Evolutionary conservation across 2,329 filamentous ascomycete genomes (phyloP).

Genomic region (Alternaria ventricosa): DNA sequence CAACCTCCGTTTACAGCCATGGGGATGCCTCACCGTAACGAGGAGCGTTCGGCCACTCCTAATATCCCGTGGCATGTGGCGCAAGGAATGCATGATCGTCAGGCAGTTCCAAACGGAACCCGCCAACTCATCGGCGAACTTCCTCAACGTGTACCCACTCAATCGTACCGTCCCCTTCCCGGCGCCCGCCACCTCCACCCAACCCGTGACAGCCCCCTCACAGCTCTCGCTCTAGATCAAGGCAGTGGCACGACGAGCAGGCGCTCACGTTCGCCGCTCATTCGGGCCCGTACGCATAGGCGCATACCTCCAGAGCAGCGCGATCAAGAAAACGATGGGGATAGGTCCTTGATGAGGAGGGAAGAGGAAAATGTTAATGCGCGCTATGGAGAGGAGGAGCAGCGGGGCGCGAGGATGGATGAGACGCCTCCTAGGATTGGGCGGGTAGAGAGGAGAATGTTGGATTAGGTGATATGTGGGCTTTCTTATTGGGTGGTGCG

Average conservation of each 20-base stretch:
- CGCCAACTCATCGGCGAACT: background rate
- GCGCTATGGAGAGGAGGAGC: slow-evolving; percentile 30
- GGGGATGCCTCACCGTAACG: slow-evolving; percentile 1
- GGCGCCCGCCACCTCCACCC: slow-evolving; percentile 6
- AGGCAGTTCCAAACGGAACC: background rate
- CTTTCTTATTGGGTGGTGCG: background rate
- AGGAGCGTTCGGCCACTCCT: slow-evolving; percentile 9
- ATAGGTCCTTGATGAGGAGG: slow-evolving; percentile 31
- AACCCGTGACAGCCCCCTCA: slow-evolving; percentile 4
- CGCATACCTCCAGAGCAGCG: slow-evolving; percentile 30
- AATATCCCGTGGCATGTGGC: background rate
- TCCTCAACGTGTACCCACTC: slow-evolving; percentile 1
- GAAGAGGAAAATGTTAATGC: slow-evolving; percentile 28
- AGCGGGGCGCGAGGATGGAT: slow-evolving; percentile 36
- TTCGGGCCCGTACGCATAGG: slow-evolving; percentile 12
- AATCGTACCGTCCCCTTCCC: background rate
- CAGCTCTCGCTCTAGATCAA: slow-evolving; percentile 14
- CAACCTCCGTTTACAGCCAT: background rate
- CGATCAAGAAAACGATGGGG: slow-evolving; percentile 46
- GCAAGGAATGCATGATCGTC: background rate
- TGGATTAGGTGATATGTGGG: background rate
- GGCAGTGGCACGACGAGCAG: slow-evolving; percentile 21
- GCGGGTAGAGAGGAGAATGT: slow-evolving; percentile 36
- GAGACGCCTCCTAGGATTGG: slow-evolving; percentile 48
- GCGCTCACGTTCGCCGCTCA: slow-evolving; percentile 10